Base-by-base conservation (phyloP, 768 basidiomycete species). In the Boletus subparvulus region DNA sequence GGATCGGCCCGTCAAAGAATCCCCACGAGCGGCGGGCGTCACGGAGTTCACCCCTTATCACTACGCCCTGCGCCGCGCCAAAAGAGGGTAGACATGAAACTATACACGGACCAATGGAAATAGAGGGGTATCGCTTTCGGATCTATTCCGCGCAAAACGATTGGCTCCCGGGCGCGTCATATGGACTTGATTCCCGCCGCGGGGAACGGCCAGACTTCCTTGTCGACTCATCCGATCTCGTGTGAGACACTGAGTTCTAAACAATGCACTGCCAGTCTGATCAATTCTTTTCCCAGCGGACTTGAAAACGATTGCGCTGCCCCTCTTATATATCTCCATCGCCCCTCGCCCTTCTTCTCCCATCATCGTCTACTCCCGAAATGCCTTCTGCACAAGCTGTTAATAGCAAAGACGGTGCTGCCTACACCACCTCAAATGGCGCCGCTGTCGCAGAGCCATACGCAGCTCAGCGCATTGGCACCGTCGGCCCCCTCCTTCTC, bases 401-500 rank as follows among this genome's bases (percentile, higher is more conserved):
- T 67, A 72, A 76, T 36, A 64, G 66, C 41, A 80, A 77, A 61
- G 85, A 87, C 73, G 76, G 77, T 59, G 83, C 85, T 19, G 64
- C 80, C 54, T 95, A 94, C 81, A 94, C 92, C 65, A 90, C 91
- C 52, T 92, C 90, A 50, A 92, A 83, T 65, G 94, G 94, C 64
- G 87, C 85, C 9, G 85, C 91, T 49, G 86, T 86, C 50, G 74
- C 74, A 50, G 80, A 89, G 69, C 92, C 92, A 0, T 94, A 94
- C 69, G 83, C 84, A 36, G 82, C 85, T 64, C 88, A 94, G 74
- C 83, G 90, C 44, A 78, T 88, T 32, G 91, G 94, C 42, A 57
- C 72, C 37, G 73, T 80, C 42, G 94, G 94, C 0, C 92, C 94
- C n/a, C 85, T 96, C 32, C 80, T 96, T 28, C 79, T 97, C 42